Conservation (phyloP, 2,329 filamentous ascomycete species). For the Penicillium sp. region DNA sequence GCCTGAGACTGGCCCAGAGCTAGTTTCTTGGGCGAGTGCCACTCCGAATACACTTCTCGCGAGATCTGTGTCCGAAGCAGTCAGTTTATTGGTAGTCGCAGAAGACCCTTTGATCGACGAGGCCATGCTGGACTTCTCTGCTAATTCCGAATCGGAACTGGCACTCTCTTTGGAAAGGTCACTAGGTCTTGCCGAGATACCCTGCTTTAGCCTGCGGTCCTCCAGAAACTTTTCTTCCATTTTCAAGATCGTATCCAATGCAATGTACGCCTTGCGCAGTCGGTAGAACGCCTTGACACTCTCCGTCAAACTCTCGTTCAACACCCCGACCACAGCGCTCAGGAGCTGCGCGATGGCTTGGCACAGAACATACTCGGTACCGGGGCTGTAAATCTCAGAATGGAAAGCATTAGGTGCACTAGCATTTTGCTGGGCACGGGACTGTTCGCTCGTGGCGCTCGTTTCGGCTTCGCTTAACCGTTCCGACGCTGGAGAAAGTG, state of each 20-base stretch:
- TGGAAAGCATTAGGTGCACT: constrained; percentile 52
- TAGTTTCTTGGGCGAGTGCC: constrained; percentile 18
- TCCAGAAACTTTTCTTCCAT: constrained; percentile 64
- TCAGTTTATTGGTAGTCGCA: constrained; percentile 10
- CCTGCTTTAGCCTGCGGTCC: constrained; percentile 24
- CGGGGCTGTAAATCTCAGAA: constrained; percentile 72
- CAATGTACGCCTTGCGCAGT: constrained; percentile 80
- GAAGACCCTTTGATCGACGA: constrained; percentile 19
- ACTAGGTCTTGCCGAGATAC: constrained; percentile 11
- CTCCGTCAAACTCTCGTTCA: constrained; percentile 92
- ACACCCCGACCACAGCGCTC: constrained; percentile 79
- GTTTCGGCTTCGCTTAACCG: constrained; percentile 74
- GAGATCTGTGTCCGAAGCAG: constrained; percentile 18
- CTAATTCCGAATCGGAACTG: constrained; percentile 5
- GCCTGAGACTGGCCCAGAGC: constrained; percentile 22
- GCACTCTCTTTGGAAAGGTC: constrained; percentile 14
- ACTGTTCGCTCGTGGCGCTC: constrained; percentile 72
- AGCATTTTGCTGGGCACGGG: constrained; percentile 67
- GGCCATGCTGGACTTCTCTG: constrained; percentile 11
- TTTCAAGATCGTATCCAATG: constrained; percentile 75
- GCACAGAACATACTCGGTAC: constrained; percentile 82
- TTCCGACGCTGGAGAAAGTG: constrained; percentile 56
- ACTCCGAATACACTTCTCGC: constrained; percentile 25
- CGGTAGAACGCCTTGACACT: constrained; percentile 91
- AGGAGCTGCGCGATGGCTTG: constrained; percentile 85